Conservation (phyloP, 2,329 filamentous ascomycete genomes). For the Cyphellophora attinorum region DNA sequence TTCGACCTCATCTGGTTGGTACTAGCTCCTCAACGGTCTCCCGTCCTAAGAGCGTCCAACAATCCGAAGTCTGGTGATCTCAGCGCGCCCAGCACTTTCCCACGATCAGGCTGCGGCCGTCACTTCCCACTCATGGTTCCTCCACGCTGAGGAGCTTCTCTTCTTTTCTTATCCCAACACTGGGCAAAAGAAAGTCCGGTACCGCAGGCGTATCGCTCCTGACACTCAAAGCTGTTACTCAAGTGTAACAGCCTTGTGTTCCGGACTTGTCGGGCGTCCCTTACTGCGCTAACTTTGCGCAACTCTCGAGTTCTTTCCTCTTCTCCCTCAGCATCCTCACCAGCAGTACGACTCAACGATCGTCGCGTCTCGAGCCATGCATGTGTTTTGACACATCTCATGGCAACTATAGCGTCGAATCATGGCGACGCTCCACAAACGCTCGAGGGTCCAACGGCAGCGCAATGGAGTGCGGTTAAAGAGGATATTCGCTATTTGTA, state of each 20-base stretch:
- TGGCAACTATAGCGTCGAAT: slow-evolving; percentile 2
- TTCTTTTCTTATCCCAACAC: too few relatives aligned
- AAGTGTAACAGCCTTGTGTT: neutral
- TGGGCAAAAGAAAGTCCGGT: too few relatives aligned
- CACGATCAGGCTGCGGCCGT: too few relatives aligned
- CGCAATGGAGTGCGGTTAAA: slow-evolving; percentile 16
- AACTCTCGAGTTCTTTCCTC: neutral
- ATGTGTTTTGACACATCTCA: slow-evolving; percentile 8
- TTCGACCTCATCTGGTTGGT: too few relatives aligned
- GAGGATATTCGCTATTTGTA: slow-evolving; percentile 16
- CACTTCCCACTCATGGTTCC: too few relatives aligned
- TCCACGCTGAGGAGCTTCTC: too few relatives aligned
- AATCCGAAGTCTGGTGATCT: too few relatives aligned
- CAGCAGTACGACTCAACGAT: slow-evolving; percentile 8
- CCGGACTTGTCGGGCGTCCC: neutral
- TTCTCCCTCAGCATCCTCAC: slow-evolving; percentile 12
- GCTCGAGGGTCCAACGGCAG: slow-evolving; percentile 12
- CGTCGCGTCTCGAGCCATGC: slow-evolving; percentile 7
- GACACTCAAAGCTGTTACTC: too few relatives aligned
- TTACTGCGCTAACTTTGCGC: neutral
- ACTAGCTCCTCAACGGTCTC: too few relatives aligned
- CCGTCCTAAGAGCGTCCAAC: too few relatives aligned
- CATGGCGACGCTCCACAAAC: slow-evolving; percentile 6
- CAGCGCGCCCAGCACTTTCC: too few relatives aligned
- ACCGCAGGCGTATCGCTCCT: too few relatives aligned